Evolutionary conservation across 2,329 filamentous ascomycete species (phyloP).

Genomic region (Amylocarpus encephaloides): DNA sequence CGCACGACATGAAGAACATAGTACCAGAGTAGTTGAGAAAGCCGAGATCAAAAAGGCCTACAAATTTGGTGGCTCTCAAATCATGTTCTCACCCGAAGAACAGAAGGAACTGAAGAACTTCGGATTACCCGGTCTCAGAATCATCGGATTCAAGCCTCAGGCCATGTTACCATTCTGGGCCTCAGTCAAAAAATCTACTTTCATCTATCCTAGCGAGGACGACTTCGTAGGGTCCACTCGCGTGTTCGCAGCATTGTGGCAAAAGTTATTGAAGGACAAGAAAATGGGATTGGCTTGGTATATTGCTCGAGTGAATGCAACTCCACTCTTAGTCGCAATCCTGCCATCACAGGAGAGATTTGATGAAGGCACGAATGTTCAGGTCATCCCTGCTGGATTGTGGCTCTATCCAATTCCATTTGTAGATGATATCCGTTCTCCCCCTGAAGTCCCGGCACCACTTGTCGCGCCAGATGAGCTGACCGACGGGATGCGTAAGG

Average conservation of each 20-base stretch:
- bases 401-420: constrained; percentile 88
- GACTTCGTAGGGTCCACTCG: constrained; percentile 86
- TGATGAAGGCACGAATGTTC: constrained; percentile 59
- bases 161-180: constrained; percentile 74
- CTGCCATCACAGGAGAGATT: constrained; percentile 65
- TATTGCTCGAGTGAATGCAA: constrained; percentile 72
- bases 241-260: constrained; percentile 85
- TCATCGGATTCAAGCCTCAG: constrained; percentile 89
- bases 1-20: constrained; percentile 70
- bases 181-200: constrained; percentile 76
- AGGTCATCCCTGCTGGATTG: constrained; percentile 72
- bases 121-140: constrained; percentile 73
- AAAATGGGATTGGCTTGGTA: constrained; percentile 90
- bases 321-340: constrained; percentile 73
- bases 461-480: constrained; percentile 61
- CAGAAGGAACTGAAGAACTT: constrained; percentile 72
- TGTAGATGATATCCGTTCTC: constrained; percentile 77
- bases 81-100: constrained; percentile 81
- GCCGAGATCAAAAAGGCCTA: constrained; percentile 83
- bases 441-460: constrained; percentile 53
- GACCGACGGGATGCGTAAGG: constrained; percentile 72
- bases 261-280: constrained; percentile 71
- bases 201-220: constrained; percentile 90
- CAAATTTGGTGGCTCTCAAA: constrained; percentile 88
- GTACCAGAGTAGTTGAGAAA: constrained; percentile 69